Base-by-base conservation (phyloP, 2,329 filamentous ascomycete genomes). In the Aspergillus amoenus region DNA sequence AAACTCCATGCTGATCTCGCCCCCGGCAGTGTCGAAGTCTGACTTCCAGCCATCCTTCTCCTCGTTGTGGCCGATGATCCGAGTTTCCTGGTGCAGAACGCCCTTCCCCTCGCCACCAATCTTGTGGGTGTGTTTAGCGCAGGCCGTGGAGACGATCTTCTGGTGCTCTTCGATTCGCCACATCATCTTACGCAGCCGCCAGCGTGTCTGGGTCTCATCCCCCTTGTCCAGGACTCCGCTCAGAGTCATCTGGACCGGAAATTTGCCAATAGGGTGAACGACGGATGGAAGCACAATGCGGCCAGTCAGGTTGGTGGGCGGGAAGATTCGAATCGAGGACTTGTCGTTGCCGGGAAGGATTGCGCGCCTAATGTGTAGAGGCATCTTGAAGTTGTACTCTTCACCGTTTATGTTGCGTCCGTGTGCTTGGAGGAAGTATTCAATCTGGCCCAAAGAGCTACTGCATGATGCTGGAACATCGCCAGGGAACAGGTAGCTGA, bases 141-240 rank as follows among this genome's bases (percentile, higher is more conserved):
- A 97, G 17, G 91, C 89, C 1, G 89, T 88, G 0, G 91, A 90
- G 40, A 93, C 81, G 39, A 88, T 87, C 75, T 88, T 89, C 72
- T 91, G 84, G 40, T 87, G 88, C 80, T 99, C 93, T 70, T 97
- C 93, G 52, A 99, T 88, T 64, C 90, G 87, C 93, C 93, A 99
- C 61, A 89, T 91, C 63, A 97, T 83, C 75, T 95, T 94, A 73
- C 93, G 90, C 30, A 99, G 82, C 67, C 89, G 88, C 93, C 93
- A 97, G 60, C 94, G 84, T 6, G 87, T 93, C 70, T 89, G 87
- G 58, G 83, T 84, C 42, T 86, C 84, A 40, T 83, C 80, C 39
- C 82, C 75, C 72, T 90, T 90, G 66, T 85, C 88, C 42, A 92
- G 86, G 53, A 97, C 86, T n/a, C 93, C 93, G 61, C 93, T 90